phyloP scores from a whole-genome alignment of 2,329 filamentous ascomycete genomes.

The Arthrobotrys megalospora region DNA sequence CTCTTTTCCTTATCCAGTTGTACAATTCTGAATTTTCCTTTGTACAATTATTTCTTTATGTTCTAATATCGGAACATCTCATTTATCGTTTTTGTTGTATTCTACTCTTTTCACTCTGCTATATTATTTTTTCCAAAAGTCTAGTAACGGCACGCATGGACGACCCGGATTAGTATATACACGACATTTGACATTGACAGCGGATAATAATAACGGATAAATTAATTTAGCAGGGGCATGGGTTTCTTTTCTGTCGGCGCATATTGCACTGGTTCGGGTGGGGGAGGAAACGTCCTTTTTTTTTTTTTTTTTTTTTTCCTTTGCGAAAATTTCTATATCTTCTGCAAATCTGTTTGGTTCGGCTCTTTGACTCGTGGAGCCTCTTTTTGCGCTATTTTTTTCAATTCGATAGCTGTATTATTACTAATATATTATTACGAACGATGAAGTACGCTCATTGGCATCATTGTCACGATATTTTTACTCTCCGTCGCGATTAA shows the following conservation, averaged over 20 bases:
- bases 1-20: slow-evolving; percentile 5
- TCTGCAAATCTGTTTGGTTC: background rate
- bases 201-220: slow-evolving; percentile 17
- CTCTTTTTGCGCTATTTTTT: slow-evolving; percentile 20
- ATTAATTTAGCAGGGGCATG: slow-evolving; percentile 3
- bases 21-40: slow-evolving; percentile 15
- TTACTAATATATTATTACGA: slow-evolving; percentile 21
- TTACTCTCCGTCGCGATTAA: background rate
- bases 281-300: slow-evolving; percentile 1
- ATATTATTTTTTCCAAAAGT: slow-evolving; percentile 12
- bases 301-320: background rate
- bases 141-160: background rate
- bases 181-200: background rate
- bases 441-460: background rate
- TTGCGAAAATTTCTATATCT: background rate
- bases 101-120: background rate
- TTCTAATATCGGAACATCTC: background rate
- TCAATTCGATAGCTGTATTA: slow-evolving; percentile 49
- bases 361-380: background rate
- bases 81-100: slow-evolving; percentile 10
- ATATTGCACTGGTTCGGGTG: slow-evolving; percentile 2
- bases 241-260: slow-evolving; percentile 7
- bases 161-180: slow-evolving; percentile 10
- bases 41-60: slow-evolving; percentile 15
- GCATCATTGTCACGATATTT: slow-evolving; percentile 12